Percentiles rank a stretch among this genome's conserved stretches.
Conservation (phyloP, 192 early-diverging fungal species). For the Coemansia sp. region DNA sequence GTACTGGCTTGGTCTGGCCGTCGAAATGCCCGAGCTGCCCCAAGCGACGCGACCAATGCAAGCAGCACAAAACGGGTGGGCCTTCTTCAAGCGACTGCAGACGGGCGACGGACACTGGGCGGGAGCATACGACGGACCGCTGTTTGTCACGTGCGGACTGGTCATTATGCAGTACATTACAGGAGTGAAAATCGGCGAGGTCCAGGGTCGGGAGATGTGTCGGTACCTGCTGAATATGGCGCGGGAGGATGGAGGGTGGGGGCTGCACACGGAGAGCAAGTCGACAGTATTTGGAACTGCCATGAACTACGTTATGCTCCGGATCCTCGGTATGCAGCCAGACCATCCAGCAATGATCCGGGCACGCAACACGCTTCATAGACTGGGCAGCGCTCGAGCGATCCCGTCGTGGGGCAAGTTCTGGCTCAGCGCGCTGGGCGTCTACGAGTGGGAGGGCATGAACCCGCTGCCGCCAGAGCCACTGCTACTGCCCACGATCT, state of each 20-base stretch:
- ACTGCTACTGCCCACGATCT: slow-evolving; percentile 75
- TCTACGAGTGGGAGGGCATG: slow-evolving; percentile 96
- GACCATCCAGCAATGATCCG: slow-evolving; percentile 88
- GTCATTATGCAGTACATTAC: slow-evolving; percentile 91
- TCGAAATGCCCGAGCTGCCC: slow-evolving; percentile 59
- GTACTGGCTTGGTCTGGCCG: slow-evolving; percentile 86
- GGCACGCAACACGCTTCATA: slow-evolving; percentile 82
- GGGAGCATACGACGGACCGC: slow-evolving; percentile 95
- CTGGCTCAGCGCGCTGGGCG: slow-evolving; percentile 89
- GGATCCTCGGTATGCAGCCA: slow-evolving; percentile 82
- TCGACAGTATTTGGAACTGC: slow-evolving; percentile 97
- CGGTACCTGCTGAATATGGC: slow-evolving; percentile 88
- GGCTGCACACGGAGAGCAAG: slow-evolving; percentile 92
- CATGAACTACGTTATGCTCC: slow-evolving; percentile 89
- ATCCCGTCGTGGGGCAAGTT: slow-evolving; percentile 98
- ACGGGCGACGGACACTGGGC: slow-evolving; percentile 95
- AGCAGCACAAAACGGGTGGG: slow-evolving; percentile 89
- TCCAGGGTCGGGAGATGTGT: slow-evolving; percentile 75
- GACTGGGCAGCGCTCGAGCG: slow-evolving; percentile 82
- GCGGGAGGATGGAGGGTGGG: slow-evolving; percentile 95
- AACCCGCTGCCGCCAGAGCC: slow-evolving; percentile 97
- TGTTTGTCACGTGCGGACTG: slow-evolving; percentile 94
- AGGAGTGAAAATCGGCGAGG: slow-evolving; percentile 64
- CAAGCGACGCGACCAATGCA: slow-evolving; percentile 72
- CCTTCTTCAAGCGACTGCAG: slow-evolving; percentile 87